Evolutionary conservation across 805 yeast genomes (phyloP).

Genomic region (Ogataea nitratoaversa): DNA sequence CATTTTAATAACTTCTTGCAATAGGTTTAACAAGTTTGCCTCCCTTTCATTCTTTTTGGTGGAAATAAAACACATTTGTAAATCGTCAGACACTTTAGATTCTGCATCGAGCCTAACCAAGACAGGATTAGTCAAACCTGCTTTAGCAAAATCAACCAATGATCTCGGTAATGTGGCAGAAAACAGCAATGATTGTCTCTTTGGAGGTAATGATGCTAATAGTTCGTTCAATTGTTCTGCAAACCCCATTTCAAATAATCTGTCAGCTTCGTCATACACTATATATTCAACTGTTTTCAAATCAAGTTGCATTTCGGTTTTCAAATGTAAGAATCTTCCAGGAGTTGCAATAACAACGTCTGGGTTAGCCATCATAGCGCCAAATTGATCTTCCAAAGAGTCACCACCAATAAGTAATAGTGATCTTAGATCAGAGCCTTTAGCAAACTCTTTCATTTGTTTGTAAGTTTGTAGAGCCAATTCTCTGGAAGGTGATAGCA

Average conservation of each 20-base stretch:
- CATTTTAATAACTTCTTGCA: conserved; percentile 80
- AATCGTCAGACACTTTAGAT: conserved; percentile 79
- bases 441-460: conserved; percentile 83
- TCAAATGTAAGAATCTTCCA: conserved; percentile 92
- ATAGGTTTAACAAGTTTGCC: conserved; percentile 70
- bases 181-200: conserved; percentile 83
- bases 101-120: conserved; percentile 92
- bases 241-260: conserved; percentile 94
- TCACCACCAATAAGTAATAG: conserved; percentile 94
- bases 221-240: conserved; percentile 90
- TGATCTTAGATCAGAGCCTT: conserved; percentile 77
- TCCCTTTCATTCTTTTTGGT: conserved; percentile 85
- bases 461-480: conserved; percentile 89
- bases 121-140: conserved; percentile 90
- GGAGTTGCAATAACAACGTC: conserved; percentile 96
- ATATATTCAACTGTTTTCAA: conserved; percentile 80
- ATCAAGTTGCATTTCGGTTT: conserved; percentile 91
- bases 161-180: conserved; percentile 94
- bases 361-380: conserved; percentile 89
- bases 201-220: conserved; percentile 73
- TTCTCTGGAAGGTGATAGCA: conserved; percentile 94
- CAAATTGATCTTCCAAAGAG: conserved; percentile 93
- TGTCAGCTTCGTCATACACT: conserved; percentile 96
- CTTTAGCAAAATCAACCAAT: conserved; percentile 94
- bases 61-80: conserved; percentile 84